These are phyloP conservation scores for Paraconiothyrium sp. DNA, from an alignment of 2,329 filamentous ascomycete species.

Conservation along the genomic window DNA sequence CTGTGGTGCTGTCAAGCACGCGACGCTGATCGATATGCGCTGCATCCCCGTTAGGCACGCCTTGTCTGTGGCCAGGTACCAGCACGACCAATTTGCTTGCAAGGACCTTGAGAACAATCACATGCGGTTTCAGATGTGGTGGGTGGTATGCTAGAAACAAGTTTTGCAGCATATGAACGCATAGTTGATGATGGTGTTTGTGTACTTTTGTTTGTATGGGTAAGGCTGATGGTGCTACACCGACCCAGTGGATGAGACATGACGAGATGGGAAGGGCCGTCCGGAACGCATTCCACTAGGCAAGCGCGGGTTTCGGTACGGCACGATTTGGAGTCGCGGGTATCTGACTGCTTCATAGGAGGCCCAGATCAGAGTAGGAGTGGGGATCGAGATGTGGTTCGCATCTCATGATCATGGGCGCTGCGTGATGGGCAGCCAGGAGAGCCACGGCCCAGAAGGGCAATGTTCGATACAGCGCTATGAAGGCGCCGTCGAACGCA, in stretches of 20 bases:
- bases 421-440: neutral
- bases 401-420: conserved; percentile 6
- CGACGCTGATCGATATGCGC: neutral
- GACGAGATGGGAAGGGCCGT: conserved; percentile 8
- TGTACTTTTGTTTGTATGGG: neutral
- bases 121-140: neutral
- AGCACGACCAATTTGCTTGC: neutral
- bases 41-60: neutral
- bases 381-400: neutral
- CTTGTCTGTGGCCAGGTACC: neutral
- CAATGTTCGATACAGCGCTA: conserved; percentile 20
- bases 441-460: conserved; percentile 6
- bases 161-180: neutral
- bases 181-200: conserved; percentile 2
- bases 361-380: neutral
- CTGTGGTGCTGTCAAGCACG: neutral
- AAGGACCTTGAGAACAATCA: neutral
- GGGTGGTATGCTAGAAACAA: neutral
- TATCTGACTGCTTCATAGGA: neutral
- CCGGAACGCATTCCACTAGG: conserved; percentile 5
- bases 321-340: neutral
- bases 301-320: neutral
- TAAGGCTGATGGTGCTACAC: conserved; percentile 4
- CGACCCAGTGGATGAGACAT: conserved; percentile 2
- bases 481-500: conserved; percentile 16